Percentiles rank a stretch among this genome's conserved stretches.
Conservation (phyloP, 2,329 filamentous ascomycete species). For the Myriosclerotinia duriaeana region DNA sequence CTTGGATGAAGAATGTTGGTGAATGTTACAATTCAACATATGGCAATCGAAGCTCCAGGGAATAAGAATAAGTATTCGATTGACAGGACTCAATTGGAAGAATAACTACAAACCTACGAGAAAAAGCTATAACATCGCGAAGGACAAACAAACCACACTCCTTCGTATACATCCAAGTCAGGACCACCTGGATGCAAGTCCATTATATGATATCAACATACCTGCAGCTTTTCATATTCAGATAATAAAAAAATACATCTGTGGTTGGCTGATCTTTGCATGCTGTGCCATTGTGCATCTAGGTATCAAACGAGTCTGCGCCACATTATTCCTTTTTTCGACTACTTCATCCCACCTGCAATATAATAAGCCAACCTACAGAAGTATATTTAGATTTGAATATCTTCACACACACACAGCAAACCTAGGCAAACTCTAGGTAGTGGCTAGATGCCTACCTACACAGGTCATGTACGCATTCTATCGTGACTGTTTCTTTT, state of each 20-base stretch:
- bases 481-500: too few relatives aligned
- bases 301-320: background rate
- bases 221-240: slow-evolving; percentile 17
- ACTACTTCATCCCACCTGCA: slow-evolving; percentile 6
- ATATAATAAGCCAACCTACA: background rate
- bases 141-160: background rate
- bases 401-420: background rate
- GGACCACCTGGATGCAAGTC: background rate
- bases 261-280: slow-evolving; percentile 8
- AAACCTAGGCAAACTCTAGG: background rate
- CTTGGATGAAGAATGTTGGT: background rate
- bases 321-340: background rate
- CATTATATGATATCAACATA: slow-evolving; percentile 1
- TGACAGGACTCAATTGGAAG: background rate
- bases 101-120: background rate
- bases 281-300: background rate
- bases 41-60: background rate
- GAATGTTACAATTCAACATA: background rate
- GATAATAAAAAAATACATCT: background rate
- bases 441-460: background rate
- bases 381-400: slow-evolving; percentile 7
- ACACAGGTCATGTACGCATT: background rate
- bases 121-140: background rate
- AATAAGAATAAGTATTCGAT: background rate
- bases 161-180: background rate